Evolutionary conservation across 2,329 filamentous ascomycete species (phyloP).

Genomic region (Elsinoe batatas): DNA sequence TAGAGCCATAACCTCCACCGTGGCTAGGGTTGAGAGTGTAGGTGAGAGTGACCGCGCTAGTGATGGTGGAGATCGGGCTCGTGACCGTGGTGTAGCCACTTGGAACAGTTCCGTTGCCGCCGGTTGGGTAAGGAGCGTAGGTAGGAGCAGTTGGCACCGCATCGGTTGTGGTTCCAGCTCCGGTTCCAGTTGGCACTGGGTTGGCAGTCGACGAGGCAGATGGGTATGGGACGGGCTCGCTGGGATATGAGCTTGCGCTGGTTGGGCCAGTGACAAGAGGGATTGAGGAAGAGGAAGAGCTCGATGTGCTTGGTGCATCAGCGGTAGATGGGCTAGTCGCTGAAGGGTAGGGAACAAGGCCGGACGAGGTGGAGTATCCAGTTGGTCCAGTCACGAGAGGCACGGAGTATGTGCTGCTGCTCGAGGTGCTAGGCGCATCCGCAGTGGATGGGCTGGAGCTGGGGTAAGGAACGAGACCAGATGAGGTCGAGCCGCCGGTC

Average conservation of each 20-base stretch:
- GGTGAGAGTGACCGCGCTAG: slow-evolving; percentile 15
- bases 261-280: slow-evolving; percentile 10
- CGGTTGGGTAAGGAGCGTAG: slow-evolving; percentile 16
- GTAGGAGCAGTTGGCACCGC: slow-evolving; percentile 10
- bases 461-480: background rate
- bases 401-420: slow-evolving; percentile 13
- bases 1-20: background rate
- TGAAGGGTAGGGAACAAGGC: background rate
- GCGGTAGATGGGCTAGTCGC: slow-evolving; percentile 12
- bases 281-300: background rate
- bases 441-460: slow-evolving; percentile 13
- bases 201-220: slow-evolving; percentile 13
- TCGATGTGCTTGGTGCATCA: slow-evolving; percentile 10
- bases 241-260: slow-evolving; percentile 11
- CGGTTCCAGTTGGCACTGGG: slow-evolving; percentile 14
- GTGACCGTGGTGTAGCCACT: slow-evolving; percentile 14
- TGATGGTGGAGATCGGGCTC: slow-evolving; percentile 10
- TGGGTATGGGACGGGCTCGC: slow-evolving; percentile 12
- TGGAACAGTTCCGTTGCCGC: slow-evolving; percentile 16
- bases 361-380: background rate
- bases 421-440: slow-evolving; percentile 11
- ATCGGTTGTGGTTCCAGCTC: slow-evolving; percentile 14
- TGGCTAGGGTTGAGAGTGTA: slow-evolving; percentile 9
- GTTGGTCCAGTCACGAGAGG: slow-evolving; percentile 13
- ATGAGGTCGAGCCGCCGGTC: slow-evolving; percentile 6